These are phyloP conservation scores for Eimeria brunetti DNA, from an alignment of 169 alveolate genomes.

Conservation along the genomic window DNA sequence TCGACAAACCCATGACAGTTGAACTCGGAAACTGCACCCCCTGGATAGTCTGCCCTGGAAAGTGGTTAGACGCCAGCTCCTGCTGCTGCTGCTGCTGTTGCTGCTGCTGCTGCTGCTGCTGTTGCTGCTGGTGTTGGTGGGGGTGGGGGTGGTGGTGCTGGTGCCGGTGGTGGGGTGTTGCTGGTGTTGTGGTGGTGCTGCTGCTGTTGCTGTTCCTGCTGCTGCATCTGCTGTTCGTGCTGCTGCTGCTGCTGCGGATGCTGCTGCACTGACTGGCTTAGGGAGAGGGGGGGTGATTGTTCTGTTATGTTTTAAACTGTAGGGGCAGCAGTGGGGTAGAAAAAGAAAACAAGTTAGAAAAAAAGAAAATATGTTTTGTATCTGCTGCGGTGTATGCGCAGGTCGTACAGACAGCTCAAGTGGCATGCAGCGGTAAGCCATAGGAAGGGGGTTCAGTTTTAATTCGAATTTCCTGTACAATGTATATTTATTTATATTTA, in stretches of 20 bases:
- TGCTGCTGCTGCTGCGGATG: no score
- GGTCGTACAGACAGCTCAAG: constrained; percentile 31
- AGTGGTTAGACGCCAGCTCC: constrained; percentile 48
- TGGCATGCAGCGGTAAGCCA: constrained; percentile 59
- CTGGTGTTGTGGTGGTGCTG: neutral
- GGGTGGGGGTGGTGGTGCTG: no score
- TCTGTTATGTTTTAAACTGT: neutral
- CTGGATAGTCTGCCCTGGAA: constrained; percentile 78
- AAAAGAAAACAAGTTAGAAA: neutral
- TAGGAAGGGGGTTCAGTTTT: no score
- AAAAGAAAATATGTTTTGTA: no score
- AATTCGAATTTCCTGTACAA: no score
- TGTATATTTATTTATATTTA: neutral
- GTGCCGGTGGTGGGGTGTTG: no score
- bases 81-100: constrained; percentile 41
- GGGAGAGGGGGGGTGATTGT: neutral
- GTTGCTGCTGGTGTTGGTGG: constrained; percentile 1
- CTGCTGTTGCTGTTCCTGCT: neutral
- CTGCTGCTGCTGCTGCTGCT: constrained; percentile 42
- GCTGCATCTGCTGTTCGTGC: no score
- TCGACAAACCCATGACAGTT: constrained; percentile 43
- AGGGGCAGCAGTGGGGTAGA: neutral
- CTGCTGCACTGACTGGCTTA: neutral
- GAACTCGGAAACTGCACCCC: constrained; percentile 78
- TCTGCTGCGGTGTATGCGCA: constrained; percentile 15